These are phyloP conservation scores for Aquanectria penicillioides DNA, from an alignment of 2,329 filamentous ascomycete species.

Conservation along the genomic window DNA sequence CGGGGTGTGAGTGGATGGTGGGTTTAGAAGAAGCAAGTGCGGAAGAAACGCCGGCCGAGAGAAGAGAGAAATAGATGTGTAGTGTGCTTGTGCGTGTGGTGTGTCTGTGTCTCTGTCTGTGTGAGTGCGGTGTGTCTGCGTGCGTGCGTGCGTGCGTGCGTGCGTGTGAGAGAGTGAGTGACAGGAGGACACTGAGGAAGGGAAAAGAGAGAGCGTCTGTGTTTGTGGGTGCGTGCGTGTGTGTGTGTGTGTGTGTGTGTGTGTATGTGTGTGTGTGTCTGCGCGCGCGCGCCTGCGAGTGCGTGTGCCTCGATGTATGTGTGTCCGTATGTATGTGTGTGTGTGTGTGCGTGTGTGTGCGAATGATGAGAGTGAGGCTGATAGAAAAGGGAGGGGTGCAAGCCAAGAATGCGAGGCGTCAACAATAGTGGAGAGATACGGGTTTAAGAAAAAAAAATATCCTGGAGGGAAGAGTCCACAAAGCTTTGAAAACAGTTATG, in stretches of 20 bases:
- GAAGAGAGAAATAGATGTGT: slow-evolving; percentile 26
- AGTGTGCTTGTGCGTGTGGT: slow-evolving; percentile 7
- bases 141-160: slow-evolving; percentile 1
- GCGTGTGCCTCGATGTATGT: slow-evolving; percentile 20
- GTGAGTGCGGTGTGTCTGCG: slow-evolving; percentile 13
- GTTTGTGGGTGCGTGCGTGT: slow-evolving; percentile 15
- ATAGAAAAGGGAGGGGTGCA: slow-evolving; percentile 12
- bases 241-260: slow-evolving; percentile 16
- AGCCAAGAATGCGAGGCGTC: slow-evolving; percentile 10
- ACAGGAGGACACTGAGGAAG: no score
- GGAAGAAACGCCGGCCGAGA: slow-evolving; percentile 18
- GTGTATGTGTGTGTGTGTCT: slow-evolving; percentile 8
- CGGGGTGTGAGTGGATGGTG: slow-evolving; percentile 25
- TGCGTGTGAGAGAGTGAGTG: slow-evolving; percentile 16
- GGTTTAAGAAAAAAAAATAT: no score
- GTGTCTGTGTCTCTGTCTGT: slow-evolving; percentile 15
- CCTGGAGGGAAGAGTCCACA: no score
- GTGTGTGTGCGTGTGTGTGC: slow-evolving; percentile 8
- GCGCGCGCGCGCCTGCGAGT: no score
- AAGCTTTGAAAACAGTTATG: not conserved
- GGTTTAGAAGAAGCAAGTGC: slow-evolving; percentile 23
- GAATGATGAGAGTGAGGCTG: slow-evolving; percentile 17
- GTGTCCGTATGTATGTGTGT: slow-evolving; percentile 16
- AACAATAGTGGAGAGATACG: slow-evolving; percentile 8
- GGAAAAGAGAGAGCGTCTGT: no score